Conservation (phyloP, 306 rosid species). For the Inga leiocalycina region DNA sequence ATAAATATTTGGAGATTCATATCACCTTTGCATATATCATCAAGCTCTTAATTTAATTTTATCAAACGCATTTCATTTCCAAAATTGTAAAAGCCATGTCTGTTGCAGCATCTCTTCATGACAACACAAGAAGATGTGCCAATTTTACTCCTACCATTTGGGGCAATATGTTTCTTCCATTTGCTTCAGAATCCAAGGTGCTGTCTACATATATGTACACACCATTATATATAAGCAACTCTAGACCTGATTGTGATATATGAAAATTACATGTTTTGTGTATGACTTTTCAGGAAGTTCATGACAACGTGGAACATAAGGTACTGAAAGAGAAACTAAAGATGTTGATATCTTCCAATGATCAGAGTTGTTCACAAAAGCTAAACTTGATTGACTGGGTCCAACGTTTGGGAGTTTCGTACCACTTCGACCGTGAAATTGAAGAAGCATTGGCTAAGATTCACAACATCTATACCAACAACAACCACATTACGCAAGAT, state of each 20-base stretch:
- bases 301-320: neutral
- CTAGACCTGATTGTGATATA: too few relatives aligned
- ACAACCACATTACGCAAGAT: too few relatives aligned
- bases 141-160: neutral
- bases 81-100: neutral
- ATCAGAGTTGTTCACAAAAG: neutral
- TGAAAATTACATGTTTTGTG: neutral
- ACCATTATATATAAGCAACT: too few relatives aligned
- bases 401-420: neutral
- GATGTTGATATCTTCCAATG: neutral
- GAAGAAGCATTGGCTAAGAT: constrained; percentile 22
- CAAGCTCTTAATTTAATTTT: neutral
- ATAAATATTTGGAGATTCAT: neutral
- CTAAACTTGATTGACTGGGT: neutral
- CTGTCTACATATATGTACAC: too few relatives aligned
- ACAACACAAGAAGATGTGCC: neutral
- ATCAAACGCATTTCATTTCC: neutral
- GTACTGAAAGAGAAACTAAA: neutral
- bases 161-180: neutral
- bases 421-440: constrained; percentile 23
- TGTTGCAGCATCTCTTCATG: neutral
- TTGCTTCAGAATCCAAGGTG: neutral
- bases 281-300: neutral
- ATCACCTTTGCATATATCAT: neutral
- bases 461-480: neutral